phyloP scores from a whole-genome alignment of 108 stramenopile genomes.

The Nitzschia putrida region DNA sequence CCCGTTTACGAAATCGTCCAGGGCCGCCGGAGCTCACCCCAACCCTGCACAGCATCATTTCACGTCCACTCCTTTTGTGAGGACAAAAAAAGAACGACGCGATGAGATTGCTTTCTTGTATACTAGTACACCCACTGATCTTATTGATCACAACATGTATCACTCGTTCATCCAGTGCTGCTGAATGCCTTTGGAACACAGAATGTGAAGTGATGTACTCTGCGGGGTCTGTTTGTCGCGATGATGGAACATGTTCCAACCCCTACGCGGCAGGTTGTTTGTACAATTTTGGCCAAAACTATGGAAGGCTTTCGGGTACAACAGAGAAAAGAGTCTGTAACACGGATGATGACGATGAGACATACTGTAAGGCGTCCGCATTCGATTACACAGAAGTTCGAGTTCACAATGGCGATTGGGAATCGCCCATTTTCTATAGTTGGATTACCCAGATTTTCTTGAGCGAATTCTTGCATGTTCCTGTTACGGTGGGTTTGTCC shows the following conservation, averaged over 20 bases:
- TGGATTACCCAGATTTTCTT: constrained; percentile 50
- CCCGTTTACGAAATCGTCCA: constrained; percentile 27
- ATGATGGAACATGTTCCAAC: constrained; percentile 34
- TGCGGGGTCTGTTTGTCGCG: constrained; percentile 11
- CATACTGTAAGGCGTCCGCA: neutral
- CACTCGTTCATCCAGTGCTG: too few relatives aligned
- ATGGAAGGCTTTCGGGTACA: neutral
- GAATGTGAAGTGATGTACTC: constrained; percentile 12
- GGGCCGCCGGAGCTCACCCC: constrained; percentile 23
- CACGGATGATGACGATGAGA: constrained; percentile 14
- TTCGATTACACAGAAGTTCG: constrained; percentile 44
- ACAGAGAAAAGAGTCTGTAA: constrained; percentile 25
- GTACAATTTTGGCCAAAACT: neutral
- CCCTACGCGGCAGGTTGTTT: constrained; percentile 43
- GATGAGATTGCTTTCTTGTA: neutral
- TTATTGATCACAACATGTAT: neutral
- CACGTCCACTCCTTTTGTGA: too few relatives aligned
- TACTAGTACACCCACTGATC: neutral
- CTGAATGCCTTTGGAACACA: constrained; percentile 1
- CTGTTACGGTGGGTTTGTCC: constrained; percentile 27
- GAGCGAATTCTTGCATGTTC: constrained; percentile 42
- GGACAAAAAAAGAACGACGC: neutral
- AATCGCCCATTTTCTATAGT: constrained; percentile 32
- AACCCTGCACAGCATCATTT: too few relatives aligned
- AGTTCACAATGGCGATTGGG: constrained; percentile 39